Percentiles rank a stretch among this genome's conserved stretches.
These are phyloP conservation scores for Colletotrichum lentis DNA, from an alignment of 2,329 filamentous ascomycete species.

Conservation along the genomic window DNA sequence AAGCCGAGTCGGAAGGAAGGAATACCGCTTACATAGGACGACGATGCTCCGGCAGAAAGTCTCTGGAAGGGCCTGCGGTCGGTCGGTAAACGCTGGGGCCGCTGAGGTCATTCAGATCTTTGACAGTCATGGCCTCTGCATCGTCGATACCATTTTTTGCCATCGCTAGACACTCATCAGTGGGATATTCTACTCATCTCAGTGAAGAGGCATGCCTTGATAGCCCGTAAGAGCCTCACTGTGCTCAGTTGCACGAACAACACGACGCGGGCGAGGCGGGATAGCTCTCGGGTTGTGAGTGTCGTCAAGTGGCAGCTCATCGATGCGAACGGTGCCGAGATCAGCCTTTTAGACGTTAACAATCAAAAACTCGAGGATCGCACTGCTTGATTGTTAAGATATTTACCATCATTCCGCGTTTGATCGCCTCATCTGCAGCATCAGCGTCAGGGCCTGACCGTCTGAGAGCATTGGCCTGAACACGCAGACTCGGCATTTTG, in stretches of 20 bases:
- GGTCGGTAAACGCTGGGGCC: slow-evolving; percentile 21
- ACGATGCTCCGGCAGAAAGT: neutral
- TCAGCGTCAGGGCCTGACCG: neutral
- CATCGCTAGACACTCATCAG: slow-evolving; percentile 35
- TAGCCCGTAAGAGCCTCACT: slow-evolving; percentile 25
- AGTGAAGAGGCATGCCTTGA: neutral
- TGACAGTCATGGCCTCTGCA: slow-evolving; percentile 43
- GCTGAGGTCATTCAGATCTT: slow-evolving; percentile 41
- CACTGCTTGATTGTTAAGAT: neutral
- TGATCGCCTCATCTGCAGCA: neutral
- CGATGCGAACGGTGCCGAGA: slow-evolving; percentile 43
- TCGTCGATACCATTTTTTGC: slow-evolving; percentile 44
- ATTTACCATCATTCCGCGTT: slow-evolving; percentile 27
- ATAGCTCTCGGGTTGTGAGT: neutral
- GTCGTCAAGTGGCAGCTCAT: slow-evolving; percentile 42
- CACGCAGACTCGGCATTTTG: slow-evolving; percentile 20
- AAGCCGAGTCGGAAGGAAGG: neutral
- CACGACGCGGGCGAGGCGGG: slow-evolving; percentile 9
- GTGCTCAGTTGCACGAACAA: neutral
- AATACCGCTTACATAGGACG: slow-evolving; percentile 3
- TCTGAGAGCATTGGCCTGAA: neutral
- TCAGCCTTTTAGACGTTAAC: slow-evolving; percentile 42
- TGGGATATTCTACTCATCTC: neutral
- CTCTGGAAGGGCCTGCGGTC: neutral
- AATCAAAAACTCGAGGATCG: neutral